phyloP scores from a whole-genome alignment of 441 rosid species.

The Raphanus hybrid region DNA sequence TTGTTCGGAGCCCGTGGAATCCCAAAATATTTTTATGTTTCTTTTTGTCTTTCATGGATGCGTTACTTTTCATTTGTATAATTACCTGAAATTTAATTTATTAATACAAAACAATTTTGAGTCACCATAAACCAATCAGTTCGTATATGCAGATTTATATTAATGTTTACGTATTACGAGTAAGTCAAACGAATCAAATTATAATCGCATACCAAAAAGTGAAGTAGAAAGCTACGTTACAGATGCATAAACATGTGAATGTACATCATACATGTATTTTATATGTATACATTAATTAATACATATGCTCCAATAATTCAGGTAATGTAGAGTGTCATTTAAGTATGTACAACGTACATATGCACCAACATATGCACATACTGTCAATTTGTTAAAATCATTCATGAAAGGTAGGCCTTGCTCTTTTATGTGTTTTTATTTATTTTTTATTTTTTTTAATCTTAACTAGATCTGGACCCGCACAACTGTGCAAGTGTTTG shows the following conservation, averaged over 20 bases:
- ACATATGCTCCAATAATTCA: constrained; percentile 33
- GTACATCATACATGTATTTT: constrained; percentile 19
- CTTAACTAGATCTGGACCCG: no score
- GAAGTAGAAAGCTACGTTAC: constrained; percentile 22
- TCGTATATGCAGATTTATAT: neutral
- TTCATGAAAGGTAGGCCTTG: constrained; percentile 4
- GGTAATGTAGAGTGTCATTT: constrained; percentile 19
- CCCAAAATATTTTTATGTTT: constrained; percentile 2
- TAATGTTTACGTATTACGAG: neutral
- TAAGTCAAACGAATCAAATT: neutral
- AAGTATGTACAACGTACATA: constrained; percentile 32
- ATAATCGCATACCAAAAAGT: constrained; percentile 22
- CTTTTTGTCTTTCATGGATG: neutral
- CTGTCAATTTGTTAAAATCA: constrained; percentile 34
- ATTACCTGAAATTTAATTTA: neutral
- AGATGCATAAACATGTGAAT: constrained; percentile 33
- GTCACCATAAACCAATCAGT: constrained; percentile 1
- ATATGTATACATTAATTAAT: neutral
- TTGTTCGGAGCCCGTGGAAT: constrained; percentile 27
- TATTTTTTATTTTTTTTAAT: neutral
- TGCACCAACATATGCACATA: constrained; percentile 5
- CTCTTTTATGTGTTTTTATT: neutral
- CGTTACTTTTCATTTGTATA: neutral
- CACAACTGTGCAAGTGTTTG: no score
- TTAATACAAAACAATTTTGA: neutral